Evolutionary conservation across 805 yeast genomes (phyloP), one percentile per base, ranked within the genome.

Genomic region (Torulaspora indica): DNA sequence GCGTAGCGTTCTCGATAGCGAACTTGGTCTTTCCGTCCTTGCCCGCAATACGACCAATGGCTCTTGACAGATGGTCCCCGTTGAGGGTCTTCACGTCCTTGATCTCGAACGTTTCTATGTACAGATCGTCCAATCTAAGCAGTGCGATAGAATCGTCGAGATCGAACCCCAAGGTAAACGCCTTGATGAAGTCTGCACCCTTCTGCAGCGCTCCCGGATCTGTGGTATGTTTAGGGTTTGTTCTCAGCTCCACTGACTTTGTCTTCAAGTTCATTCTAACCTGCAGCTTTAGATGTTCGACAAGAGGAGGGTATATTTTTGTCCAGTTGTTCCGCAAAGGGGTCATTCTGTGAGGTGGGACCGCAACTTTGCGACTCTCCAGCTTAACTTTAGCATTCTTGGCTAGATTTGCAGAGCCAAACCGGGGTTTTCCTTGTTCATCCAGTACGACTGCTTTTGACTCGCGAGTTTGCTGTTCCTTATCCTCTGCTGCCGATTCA

Each of bases 1-100:
- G 80, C 17, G 98, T 91, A 13, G 98, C 97, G 63, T 93, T 93
- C 69, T 93, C 99, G 61, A 93, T 93, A 25, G 98, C 97, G 67
- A 91, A 93, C 71, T 91, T 93, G 50, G 98, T 93, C 69, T 90
- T 91, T 62, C 99, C 99, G 64, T 93, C 99, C 64, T 93, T 95
- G 67, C 99, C 99, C 10, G 99, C 98, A 68, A 93, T 93, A 76
- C 99, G 88, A 61, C 98, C 99, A 64, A 93, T 93, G 6, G 99
- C 98, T 76, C 99, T 83, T 41, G 96, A 85, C 64, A 93, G 74
- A 77, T 93, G 98, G 69, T 93, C 98, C 22, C 98, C 98, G 23
- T 80, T 81, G 55, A 93, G 73, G 4, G 97, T 91, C 69, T 93
- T 95, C 46, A 93, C 97, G 68, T 93, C 99, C 66, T 93, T 93